Evolutionary conservation across 345 rosid genomes (phyloP), one percentile per base, ranked within the genome.

Genomic region (Trapa incisa): DNA sequence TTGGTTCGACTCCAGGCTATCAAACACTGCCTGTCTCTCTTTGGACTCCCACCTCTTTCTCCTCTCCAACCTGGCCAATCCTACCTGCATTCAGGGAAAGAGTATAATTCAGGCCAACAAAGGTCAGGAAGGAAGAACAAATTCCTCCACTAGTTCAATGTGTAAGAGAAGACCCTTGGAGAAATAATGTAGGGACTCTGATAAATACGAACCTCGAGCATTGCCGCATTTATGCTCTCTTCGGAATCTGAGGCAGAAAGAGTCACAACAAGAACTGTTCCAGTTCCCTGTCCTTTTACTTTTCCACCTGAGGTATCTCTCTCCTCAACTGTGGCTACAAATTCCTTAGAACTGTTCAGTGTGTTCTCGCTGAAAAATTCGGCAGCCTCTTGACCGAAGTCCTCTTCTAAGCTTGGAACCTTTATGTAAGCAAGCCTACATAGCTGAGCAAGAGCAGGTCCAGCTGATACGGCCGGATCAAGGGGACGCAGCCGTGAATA

Each of bases 271-370:
- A 87, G 82, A 65, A 84, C 70, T 0, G 90, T 79, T 43, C 99
- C 97, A 61, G 97, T 89, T 67, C 97, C 97, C 79, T 95, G 97
- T 47, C 97, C 97, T 76, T 91, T 95, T 60, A 79, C 81, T 84
- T 89, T 95, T 57, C 97, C 98, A 35, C 90, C 96, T 22, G 96
- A 86, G 43, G 85, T 65, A 77, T 95, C 99, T 75, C 83, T 83
- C 56, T 95, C 99, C 81, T 89, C 98, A 33, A 91, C 73, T 67
- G 80, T 78, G 47, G 96, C 98, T 69, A 66, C 83, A 66, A 95
- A 89, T 79, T 89, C 94, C 67, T 84, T 83, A 17, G 84, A 78
- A 65, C 86, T 87, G 64, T 70, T 82, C 48, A 91, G 68, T 2
- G 94, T 85, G 66, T 68, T 74, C 50, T 67, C 85, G 69, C 91